Conservation (phyloP, 129 eudicot genomes). For the Tanacetum coccineum region DNA sequence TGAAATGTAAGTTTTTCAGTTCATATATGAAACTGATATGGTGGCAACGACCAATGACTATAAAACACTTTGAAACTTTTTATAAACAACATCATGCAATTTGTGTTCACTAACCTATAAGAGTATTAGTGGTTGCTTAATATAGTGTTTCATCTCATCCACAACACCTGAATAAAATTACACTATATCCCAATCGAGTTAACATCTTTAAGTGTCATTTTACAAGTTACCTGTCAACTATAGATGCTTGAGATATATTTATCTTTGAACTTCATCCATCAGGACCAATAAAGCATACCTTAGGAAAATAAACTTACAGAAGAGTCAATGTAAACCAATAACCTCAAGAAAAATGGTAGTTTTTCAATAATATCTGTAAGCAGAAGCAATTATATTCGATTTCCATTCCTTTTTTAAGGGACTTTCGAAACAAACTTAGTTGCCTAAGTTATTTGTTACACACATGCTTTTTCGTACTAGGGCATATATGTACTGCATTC, state of each 20-base stretch:
- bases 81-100: neutral
- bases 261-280: neutral
- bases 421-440: no score
- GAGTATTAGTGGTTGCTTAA: neutral
- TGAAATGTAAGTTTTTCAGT: neutral
- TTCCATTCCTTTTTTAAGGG: neutral
- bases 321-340: neutral
- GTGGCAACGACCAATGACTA: neutral
- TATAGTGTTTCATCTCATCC: neutral
- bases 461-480: no score
- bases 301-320: neutral
- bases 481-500: no score
- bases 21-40: neutral
- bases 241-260: slow-evolving; percentile 4
- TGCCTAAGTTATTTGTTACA: no score
- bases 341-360: slow-evolving; percentile 2
- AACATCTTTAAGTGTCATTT: neutral
- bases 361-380: neutral
- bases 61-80: neutral
- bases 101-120: neutral
- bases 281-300: neutral
- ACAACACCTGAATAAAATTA: neutral
- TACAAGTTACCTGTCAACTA: neutral
- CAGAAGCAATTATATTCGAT: neutral
- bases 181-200: neutral